Evolutionary conservation across 345 rosid species (phyloP).

Genomic region (Linum lewisii): DNA sequence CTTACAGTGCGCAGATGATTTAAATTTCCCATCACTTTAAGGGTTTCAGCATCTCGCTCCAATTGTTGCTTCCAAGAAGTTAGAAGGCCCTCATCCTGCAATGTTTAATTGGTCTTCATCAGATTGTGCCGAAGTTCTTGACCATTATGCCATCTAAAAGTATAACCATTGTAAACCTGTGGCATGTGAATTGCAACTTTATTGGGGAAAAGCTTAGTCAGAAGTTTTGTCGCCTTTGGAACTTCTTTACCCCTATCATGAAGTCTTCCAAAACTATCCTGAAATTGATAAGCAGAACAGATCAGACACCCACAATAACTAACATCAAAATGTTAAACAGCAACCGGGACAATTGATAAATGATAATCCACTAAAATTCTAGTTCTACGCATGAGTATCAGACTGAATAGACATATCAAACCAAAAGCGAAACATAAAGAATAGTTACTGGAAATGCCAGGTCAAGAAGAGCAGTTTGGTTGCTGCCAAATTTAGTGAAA

Average conservation of each 20-base stretch:
- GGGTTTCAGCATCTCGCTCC: conserved; percentile 74
- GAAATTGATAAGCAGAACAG: conserved; percentile 17
- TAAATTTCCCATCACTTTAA: conserved; percentile 69
- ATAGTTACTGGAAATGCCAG: conserved; percentile 68
- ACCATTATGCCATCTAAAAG: too few species aligned
- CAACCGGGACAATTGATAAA: background rate
- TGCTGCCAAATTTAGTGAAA: conserved; percentile 77
- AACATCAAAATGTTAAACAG: background rate
- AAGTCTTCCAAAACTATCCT: conserved; percentile 77
- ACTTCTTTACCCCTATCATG: conserved; percentile 73
- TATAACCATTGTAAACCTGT: conserved; percentile 36
- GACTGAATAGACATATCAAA: background rate
- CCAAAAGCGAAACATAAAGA: conserved; percentile 1
- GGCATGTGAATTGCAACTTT: conserved; percentile 85
- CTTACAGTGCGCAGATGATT: conserved; percentile 60
- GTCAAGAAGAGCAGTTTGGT: conserved; percentile 80
- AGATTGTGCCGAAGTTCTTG: too few species aligned
- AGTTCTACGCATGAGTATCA: too few species aligned
- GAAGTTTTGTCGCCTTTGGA: conserved; percentile 55
- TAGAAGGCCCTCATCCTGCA: too few species aligned
- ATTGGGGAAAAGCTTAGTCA: conserved; percentile 74
- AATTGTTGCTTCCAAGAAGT: too few species aligned
- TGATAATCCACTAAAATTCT: background rate
- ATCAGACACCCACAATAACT: conserved; percentile 9
- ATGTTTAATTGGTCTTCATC: too few species aligned